Conservation (phyloP, 2,329 filamentous ascomycete genomes). For the Dactylonectria estremocensis region DNA sequence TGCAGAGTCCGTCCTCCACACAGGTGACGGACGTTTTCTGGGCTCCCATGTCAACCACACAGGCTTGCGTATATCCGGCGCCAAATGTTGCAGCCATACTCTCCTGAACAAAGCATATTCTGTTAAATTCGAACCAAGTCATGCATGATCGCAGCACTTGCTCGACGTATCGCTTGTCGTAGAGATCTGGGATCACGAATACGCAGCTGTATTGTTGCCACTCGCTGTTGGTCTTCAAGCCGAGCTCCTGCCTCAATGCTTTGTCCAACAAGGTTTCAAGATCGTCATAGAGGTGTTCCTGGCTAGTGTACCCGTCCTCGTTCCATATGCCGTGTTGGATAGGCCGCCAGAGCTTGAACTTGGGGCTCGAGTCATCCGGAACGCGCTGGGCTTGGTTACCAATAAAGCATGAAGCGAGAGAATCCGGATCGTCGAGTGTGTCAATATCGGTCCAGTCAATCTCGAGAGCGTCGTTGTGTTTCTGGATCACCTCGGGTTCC, state of each 20-base stretch:
- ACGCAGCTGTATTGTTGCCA: slow-evolving; percentile 95
- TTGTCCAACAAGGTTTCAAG: slow-evolving; percentile 90
- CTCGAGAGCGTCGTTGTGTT: slow-evolving; percentile 94
- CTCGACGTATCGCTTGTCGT: slow-evolving; percentile 94
- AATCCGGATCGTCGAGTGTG: slow-evolving; percentile 75
- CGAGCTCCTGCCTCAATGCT: slow-evolving; percentile 88
- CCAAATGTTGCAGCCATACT: slow-evolving; percentile 95
- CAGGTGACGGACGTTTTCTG: slow-evolving; percentile 98
- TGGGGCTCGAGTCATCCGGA: slow-evolving; percentile 88
- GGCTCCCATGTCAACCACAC: slow-evolving; percentile 95
- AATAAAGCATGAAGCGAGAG: slow-evolving; percentile 76
- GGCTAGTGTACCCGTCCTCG: slow-evolving; percentile 87
- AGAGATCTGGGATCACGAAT: slow-evolving; percentile 97
- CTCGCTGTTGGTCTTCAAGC: slow-evolving; percentile 81
- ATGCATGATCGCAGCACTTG: slow-evolving; percentile 88
- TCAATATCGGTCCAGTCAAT: slow-evolving; percentile 95
- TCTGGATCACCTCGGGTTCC: slow-evolving; percentile 87
- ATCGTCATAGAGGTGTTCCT: slow-evolving; percentile 87
- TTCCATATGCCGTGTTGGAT: slow-evolving; percentile 90
- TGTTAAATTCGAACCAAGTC: slow-evolving; percentile 89
- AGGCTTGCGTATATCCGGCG: slow-evolving; percentile 93
- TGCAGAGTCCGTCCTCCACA: slow-evolving; percentile 94
- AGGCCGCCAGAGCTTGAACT: slow-evolving; percentile 95
- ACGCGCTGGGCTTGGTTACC: slow-evolving; percentile 88
- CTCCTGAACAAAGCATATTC: slow-evolving; percentile 95